These are phyloP conservation scores for Ganoderma multipileum DNA, from an alignment of 1,284 basidiomycete species.

Conservation along the genomic window DNA sequence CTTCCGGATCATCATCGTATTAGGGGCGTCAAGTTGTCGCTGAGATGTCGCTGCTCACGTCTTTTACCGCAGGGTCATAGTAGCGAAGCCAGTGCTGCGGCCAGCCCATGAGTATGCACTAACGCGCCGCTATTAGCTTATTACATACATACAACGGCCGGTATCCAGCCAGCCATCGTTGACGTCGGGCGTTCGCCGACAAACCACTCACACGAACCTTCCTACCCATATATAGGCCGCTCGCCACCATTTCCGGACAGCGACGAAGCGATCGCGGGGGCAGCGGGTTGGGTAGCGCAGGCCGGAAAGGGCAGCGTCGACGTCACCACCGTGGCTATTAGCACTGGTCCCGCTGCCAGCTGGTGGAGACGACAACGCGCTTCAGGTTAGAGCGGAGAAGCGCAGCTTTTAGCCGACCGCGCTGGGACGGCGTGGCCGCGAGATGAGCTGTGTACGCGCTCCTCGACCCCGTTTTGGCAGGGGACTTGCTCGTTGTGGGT, in stretches of 20 bases:
- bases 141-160: not conserved
- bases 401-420: constrained; percentile 19
- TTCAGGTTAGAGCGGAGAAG: not conserved
- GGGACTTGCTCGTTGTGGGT: not conserved
- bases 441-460: not conserved
- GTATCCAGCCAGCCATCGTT: not conserved
- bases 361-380: not conserved
- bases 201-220: constrained; percentile 24
- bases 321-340: no score
- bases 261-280: constrained; percentile 35
- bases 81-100: not conserved
- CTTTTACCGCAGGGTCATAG: not conserved
- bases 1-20: not conserved
- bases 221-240: constrained; percentile 28
- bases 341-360: not conserved
- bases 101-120: not conserved
- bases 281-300: constrained; percentile 4
- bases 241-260: constrained; percentile 27
- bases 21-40: not conserved
- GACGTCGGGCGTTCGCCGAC: not conserved
- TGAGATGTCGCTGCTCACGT: not conserved
- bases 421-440: constrained; percentile 14
- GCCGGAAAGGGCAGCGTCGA: not conserved
- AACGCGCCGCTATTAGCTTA: not conserved
- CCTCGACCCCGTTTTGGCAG: not conserved